Conservation (phyloP, 805 yeast genomes). For the Candida sakaeoensis region DNA sequence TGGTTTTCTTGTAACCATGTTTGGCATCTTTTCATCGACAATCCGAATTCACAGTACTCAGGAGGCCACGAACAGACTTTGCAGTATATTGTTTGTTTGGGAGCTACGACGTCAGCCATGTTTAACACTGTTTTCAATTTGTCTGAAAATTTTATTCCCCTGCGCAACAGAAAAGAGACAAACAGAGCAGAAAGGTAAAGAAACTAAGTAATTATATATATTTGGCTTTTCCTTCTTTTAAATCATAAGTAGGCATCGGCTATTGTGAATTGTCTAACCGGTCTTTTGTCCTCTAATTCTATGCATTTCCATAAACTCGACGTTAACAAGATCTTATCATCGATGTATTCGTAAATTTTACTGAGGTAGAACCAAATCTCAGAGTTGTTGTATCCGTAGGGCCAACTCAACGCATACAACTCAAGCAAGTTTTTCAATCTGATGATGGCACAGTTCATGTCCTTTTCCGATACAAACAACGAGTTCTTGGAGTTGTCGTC, state of each 20-base stretch:
- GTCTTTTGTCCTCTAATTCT: slow-evolving; percentile 57
- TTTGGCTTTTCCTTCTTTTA: no score
- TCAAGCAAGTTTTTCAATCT: slow-evolving; percentile 49
- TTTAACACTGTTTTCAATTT: no score
- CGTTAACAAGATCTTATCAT: slow-evolving; percentile 46
- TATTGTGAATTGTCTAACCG: slow-evolving; percentile 40
- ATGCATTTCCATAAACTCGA: slow-evolving; percentile 60
- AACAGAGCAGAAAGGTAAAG: neutral
- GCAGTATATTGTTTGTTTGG: slow-evolving; percentile 57
- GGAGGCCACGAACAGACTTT: slow-evolving; percentile 82
- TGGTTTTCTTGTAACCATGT: slow-evolving; percentile 69
- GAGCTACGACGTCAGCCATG: slow-evolving; percentile 16
- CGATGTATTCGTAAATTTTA: slow-evolving; percentile 54
- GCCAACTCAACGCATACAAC: slow-evolving; percentile 32
- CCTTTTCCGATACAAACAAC: slow-evolving; percentile 52
- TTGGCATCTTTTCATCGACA: slow-evolving; percentile 74
- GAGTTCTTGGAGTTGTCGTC: slow-evolving; percentile 31
- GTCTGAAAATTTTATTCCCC: neutral
- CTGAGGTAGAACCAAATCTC: slow-evolving; percentile 75
- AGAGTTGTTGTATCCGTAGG: slow-evolving; percentile 34
- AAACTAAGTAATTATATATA: no score
- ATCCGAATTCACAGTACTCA: slow-evolving; percentile 90
- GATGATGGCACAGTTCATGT: slow-evolving; percentile 57
- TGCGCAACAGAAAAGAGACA: no score
- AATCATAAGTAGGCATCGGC: no score